Evolutionary conservation across 352 stramenopile species (phyloP).

Genomic region (Pythium myriotylum): DNA sequence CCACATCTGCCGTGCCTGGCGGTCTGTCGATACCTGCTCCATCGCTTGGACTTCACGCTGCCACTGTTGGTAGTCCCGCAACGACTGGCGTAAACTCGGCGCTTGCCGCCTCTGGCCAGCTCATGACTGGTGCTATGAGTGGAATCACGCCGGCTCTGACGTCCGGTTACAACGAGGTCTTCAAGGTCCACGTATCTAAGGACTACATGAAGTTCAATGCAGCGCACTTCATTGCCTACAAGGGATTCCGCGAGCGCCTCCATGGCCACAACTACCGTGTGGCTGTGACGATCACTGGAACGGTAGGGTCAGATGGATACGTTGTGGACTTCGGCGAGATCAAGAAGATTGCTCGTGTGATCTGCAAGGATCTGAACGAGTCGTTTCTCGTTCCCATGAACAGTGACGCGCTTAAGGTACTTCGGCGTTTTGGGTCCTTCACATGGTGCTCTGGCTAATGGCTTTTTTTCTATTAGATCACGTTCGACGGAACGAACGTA

Average conservation of each 20-base stretch:
- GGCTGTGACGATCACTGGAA: slow-evolving; percentile 88
- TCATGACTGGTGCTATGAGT: slow-evolving; percentile 15
- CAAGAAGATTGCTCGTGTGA: slow-evolving; percentile 93
- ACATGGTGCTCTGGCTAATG: too few species aligned
- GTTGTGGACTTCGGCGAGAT: slow-evolving; percentile 98
- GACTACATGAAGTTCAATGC: slow-evolving; percentile 94
- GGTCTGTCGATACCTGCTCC: slow-evolving; percentile 20
- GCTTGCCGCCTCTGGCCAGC: slow-evolving; percentile 16
- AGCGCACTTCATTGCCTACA: slow-evolving; percentile 90
- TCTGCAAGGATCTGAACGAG: slow-evolving; percentile 98
- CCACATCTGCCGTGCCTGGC: slow-evolving; percentile 17
- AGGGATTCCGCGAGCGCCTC: slow-evolving; percentile 95
- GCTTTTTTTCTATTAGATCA: slow-evolving; percentile 47
- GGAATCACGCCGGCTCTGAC: slow-evolving; percentile 31
- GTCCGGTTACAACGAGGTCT: slow-evolving; percentile 67
- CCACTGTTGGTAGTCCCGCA: slow-evolving; percentile 6
- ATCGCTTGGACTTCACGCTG: slow-evolving; percentile 24
- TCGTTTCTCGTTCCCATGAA: slow-evolving; percentile 96
- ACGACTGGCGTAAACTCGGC: slow-evolving; percentile 3
- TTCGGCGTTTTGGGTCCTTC: too few species aligned
- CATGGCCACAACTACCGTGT: slow-evolving; percentile 98
- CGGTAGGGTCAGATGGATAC: slow-evolving; percentile 93
- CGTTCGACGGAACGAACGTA: slow-evolving; percentile 87
- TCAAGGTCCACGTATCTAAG: slow-evolving; percentile 89
- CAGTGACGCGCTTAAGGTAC: slow-evolving; percentile 91